Evolutionary conservation across 106 monocot genomes (phyloP).

Genomic region (Cymbidium sinense): DNA sequence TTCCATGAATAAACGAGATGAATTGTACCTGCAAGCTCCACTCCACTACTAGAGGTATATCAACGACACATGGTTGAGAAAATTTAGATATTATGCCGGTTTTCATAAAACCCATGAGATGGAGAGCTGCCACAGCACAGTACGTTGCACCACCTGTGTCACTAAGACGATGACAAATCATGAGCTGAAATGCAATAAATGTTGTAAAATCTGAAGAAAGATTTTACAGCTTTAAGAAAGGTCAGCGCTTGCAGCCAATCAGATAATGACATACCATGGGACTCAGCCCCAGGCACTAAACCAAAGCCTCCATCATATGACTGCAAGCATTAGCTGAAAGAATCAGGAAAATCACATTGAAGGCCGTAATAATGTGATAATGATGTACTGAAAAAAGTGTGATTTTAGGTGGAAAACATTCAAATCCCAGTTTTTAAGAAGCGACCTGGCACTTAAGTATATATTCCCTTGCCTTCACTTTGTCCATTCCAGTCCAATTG

Average conservation of each 20-base stretch:
- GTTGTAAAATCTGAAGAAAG: neutral
- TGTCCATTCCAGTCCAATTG: constrained; percentile 90
- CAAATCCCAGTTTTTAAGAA: neutral
- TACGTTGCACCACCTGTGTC: constrained; percentile 91
- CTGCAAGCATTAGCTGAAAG: constrained; percentile 35
- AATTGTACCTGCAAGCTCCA: constrained; percentile 79
- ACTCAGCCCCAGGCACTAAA: constrained; percentile 87
- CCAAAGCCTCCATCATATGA: constrained; percentile 99
- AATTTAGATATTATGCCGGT: constrained; percentile 17
- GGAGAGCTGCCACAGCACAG: constrained; percentile 89
- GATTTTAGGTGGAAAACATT: neutral
- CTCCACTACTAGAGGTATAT: constrained; percentile 54
- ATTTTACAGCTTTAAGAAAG: neutral
- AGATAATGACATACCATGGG: constrained; percentile 76
- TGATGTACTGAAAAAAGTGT: neutral
- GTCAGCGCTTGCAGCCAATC: neutral
- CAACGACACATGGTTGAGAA: constrained; percentile 19
- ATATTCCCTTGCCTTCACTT: constrained; percentile 66
- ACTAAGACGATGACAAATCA: constrained; percentile 33
- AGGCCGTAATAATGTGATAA: neutral
- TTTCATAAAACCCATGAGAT: constrained; percentile 74
- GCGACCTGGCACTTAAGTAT: constrained; percentile 80
- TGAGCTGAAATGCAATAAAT: constrained; percentile 6
- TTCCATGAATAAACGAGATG: neutral
- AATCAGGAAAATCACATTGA: constrained; percentile 2